A percentile compares a stretch with the other conserved stretches of the same genome.
Evolutionary conservation across 2,329 filamentous ascomycete species (phyloP).

Genomic region (Aspergillus sp.): DNA sequence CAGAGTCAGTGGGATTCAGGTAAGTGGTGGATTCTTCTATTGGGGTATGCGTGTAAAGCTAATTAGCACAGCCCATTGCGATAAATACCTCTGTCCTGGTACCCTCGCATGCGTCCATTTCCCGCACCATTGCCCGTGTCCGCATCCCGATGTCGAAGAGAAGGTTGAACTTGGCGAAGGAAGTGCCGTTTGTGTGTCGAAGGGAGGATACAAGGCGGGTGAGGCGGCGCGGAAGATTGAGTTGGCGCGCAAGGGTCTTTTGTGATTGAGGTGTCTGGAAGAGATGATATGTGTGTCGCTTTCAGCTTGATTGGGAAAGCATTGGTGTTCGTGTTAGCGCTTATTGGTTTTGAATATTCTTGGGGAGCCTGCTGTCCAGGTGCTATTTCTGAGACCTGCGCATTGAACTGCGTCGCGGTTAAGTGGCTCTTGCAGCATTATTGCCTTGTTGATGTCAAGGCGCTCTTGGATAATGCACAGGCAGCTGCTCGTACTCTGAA

Average conservation of each 20-base stretch:
- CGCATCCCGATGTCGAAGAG: slow-evolving; percentile 74
- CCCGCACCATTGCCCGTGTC: slow-evolving; percentile 94
- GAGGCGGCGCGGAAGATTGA: slow-evolving; percentile 53
- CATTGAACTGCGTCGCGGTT: too few relatives aligned
- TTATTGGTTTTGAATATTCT: background rate
- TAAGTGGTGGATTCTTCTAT: slow-evolving; percentile 41
- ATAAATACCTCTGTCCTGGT: slow-evolving; percentile 91
- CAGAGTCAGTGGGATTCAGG: slow-evolving; percentile 68
- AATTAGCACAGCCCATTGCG: slow-evolving; percentile 68
- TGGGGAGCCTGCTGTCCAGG: too few relatives aligned
- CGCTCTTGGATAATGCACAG: too few relatives aligned
- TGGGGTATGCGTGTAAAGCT: background rate
- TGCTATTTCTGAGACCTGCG: too few relatives aligned
- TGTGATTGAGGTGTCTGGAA: slow-evolving; percentile 40
- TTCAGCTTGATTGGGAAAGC: background rate
- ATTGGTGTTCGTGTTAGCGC: background rate
- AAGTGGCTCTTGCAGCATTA: too few relatives aligned
- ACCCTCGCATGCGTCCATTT: slow-evolving; percentile 95
- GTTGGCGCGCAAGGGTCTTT: slow-evolving; percentile 51
- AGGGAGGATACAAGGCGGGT: slow-evolving; percentile 50
- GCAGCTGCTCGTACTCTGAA: too few relatives aligned
- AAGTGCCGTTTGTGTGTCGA: slow-evolving; percentile 51
- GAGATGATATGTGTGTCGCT: background rate
- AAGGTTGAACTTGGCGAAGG: slow-evolving; percentile 66
- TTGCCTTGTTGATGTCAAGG: too few relatives aligned